Percentiles rank a stretch among this genome's conserved stretches.
phyloP scores from a whole-genome alignment of 495 filamentous ascomycete genomes.

The Articulospora tetracladia region DNA sequence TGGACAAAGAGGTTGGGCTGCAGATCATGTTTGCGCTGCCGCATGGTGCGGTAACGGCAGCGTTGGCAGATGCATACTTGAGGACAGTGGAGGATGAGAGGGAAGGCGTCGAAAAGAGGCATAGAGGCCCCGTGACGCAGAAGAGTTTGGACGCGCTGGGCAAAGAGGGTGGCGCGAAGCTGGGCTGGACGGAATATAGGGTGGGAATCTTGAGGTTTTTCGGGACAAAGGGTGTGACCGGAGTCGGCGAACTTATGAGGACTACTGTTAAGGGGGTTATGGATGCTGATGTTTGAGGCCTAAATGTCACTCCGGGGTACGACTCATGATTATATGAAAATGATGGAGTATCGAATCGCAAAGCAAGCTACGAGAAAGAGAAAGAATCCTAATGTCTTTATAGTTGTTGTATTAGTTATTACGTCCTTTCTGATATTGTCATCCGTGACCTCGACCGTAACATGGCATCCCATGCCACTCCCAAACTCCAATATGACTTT shows the following conservation, averaged over 20 bases:
- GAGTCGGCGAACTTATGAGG: conserved; percentile 71
- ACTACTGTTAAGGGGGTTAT: conserved; percentile 77
- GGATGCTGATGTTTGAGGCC: conserved; percentile 28
- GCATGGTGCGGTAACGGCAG: conserved; percentile 60
- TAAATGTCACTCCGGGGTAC: neutral
- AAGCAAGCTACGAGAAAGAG: no score
- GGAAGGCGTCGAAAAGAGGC: conserved; percentile 43
- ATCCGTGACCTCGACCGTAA: neutral
- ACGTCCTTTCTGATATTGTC: neutral
- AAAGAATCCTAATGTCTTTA: no score
- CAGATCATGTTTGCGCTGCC: conserved; percentile 64
- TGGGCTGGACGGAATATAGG: conserved; percentile 73
- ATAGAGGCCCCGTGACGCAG: conserved; percentile 77
- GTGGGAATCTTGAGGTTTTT: conserved; percentile 69
- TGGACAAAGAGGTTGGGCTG: conserved; percentile 43
- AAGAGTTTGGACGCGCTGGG: conserved; percentile 57
- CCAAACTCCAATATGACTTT: neutral
- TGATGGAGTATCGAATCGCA: no score
- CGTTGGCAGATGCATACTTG: conserved; percentile 64
- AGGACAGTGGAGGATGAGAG: conserved; percentile 59
- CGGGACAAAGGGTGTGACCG: conserved; percentile 58
- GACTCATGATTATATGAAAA: neutral
- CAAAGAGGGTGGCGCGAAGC: conserved; percentile 62
- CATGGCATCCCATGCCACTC: neutral
- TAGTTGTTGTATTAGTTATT: neutral